Conservation (phyloP, 1,284 basidiomycete species). For the Sanghuangporus baumii region DNA sequence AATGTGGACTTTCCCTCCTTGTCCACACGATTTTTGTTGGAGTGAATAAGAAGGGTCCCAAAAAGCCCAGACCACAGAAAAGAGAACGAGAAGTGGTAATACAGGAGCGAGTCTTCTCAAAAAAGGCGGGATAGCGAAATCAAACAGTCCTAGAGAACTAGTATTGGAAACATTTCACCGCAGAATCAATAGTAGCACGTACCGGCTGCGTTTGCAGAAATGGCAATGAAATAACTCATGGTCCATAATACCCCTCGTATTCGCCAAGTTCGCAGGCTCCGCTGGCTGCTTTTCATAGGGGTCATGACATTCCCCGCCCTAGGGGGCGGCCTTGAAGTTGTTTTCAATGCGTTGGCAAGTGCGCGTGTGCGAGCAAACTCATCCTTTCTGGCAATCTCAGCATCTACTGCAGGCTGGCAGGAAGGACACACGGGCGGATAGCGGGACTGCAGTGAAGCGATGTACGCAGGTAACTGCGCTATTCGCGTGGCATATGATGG, state of each 20-base stretch:
- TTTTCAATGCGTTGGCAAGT: conserved; percentile 61
- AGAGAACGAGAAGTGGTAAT: conserved; percentile 43
- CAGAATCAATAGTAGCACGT: conserved; percentile 20
- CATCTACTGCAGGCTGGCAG: conserved; percentile 76
- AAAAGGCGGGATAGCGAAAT: conserved; percentile 15
- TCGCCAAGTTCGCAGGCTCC: conserved; percentile 52
- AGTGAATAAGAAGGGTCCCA: conserved; percentile 75
- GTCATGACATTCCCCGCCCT: conserved; percentile 31
- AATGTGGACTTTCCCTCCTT: conserved; percentile 63
- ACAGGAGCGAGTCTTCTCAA: conserved; percentile 17
- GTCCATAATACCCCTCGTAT: conserved; percentile 60
- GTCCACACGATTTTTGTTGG: conserved; percentile 49
- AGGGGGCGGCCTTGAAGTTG: conserved; percentile 37
- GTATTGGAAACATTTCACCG: background rate
- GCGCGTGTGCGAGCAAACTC: conserved; percentile 78
- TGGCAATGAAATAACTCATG: conserved; percentile 36
- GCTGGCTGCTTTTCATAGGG: conserved; percentile 33
- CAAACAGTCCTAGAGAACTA: conserved; percentile 20
- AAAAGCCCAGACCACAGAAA: conserved; percentile 62
- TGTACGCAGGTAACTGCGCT: conserved; percentile 63
- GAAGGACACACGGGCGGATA: conserved; percentile 81
- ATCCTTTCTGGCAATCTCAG: conserved; percentile 71
- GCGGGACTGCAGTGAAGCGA: conserved; percentile 65
- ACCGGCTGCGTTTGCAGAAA: conserved; percentile 44
- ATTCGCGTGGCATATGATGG: conserved; percentile 62